Evolutionary conservation across 1,139 yeast species (phyloP), one percentile per base, ranked within the genome.

Genomic region (Lodderomyces elongisporus): DNA sequence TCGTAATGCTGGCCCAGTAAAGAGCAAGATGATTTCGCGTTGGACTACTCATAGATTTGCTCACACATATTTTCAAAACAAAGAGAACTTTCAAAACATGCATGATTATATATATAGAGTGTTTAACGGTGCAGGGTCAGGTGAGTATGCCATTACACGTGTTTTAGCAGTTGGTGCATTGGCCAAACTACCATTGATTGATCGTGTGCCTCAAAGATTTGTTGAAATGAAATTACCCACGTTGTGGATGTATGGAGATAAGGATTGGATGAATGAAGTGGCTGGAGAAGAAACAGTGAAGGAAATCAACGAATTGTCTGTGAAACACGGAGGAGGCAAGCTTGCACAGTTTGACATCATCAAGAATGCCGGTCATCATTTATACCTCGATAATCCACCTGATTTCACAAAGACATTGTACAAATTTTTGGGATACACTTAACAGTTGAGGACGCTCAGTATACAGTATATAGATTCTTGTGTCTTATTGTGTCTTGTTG

Each of bases 331-430:
- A 32, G 27, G 36, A 15, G 39, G 43, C 30, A 38, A 44, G 12
- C 44, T 60, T 32, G 64, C 70, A 2, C 30, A 43, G 4, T 77
- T 71, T 39, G 58, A 56, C 12, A 60, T 74, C 7, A 60, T 84
- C 1, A 52, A 64, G 2, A 60, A 72, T 33, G 77, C 89, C 1
- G 91, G 95, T 1, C 95, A 85, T 51, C 91, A 85, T 54, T 55
- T 85, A 36, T 84, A 84, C 47, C 58, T 85, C 40, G 95, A 85
- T 52, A 85, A 85, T 43, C 79, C 82, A 4, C 46, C 44, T 5
- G 51, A 42, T 10, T 57, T 58, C 35, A 57, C 60, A 14, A 42
- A 47, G 9, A 56, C 61, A 27, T 61, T 81, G 3, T 48, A 69
- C 28, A 53, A 62, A 6, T 79, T 76, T 43, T 30, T 40, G 25